Evolutionary conservation across 2,329 filamentous ascomycete species (phyloP).

Genomic region (Penicillium sp.): DNA sequence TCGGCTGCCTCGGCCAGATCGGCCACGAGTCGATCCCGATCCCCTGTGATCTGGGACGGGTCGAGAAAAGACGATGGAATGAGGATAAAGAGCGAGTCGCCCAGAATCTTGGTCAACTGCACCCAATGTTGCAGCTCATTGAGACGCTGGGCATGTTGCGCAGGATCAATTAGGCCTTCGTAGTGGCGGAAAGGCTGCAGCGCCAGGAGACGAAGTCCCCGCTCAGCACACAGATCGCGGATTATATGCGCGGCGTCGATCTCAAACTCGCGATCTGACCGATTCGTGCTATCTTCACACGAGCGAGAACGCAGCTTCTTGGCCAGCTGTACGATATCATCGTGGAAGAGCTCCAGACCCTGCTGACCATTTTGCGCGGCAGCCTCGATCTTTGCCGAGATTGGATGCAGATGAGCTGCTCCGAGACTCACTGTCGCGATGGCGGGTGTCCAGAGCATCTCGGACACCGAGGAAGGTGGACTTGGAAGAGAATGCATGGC

Average conservation of each 20-base stretch:
- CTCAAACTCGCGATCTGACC: slow-evolving; percentile 52
- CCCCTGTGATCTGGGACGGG: slow-evolving; percentile 14
- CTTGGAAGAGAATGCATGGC: slow-evolving; percentile 17
- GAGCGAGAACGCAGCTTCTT: slow-evolving; percentile 38
- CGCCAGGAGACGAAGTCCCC: slow-evolving; percentile 56
- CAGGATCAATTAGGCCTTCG: slow-evolving; percentile 47
- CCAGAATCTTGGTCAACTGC: slow-evolving; percentile 14
- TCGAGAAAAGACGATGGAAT: slow-evolving; percentile 23
- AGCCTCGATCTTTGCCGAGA: slow-evolving; percentile 28
- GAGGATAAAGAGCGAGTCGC: slow-evolving; percentile 19
- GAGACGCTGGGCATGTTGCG: slow-evolving; percentile 13
- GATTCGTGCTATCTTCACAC: background rate
- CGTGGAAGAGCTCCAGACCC: slow-evolving; percentile 64
- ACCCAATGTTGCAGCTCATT: slow-evolving; percentile 21
- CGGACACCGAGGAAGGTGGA: slow-evolving; percentile 8
- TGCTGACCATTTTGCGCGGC: slow-evolving; percentile 42
- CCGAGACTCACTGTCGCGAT: slow-evolving; percentile 23
- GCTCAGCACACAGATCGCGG: slow-evolving; percentile 47
- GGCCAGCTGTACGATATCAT: slow-evolving; percentile 60
- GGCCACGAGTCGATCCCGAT: slow-evolving; percentile 15
- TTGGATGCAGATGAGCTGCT: slow-evolving; percentile 13
- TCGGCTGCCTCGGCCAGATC: slow-evolving; percentile 20
- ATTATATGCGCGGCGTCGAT: slow-evolving; percentile 50
- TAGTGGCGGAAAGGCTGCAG: slow-evolving; percentile 68
- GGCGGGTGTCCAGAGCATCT: slow-evolving; percentile 17